Evolutionary conservation across 2,329 filamentous ascomycete species (phyloP), one percentile per base, ranked within the genome.

Genomic region (Lojkania enalia): DNA sequence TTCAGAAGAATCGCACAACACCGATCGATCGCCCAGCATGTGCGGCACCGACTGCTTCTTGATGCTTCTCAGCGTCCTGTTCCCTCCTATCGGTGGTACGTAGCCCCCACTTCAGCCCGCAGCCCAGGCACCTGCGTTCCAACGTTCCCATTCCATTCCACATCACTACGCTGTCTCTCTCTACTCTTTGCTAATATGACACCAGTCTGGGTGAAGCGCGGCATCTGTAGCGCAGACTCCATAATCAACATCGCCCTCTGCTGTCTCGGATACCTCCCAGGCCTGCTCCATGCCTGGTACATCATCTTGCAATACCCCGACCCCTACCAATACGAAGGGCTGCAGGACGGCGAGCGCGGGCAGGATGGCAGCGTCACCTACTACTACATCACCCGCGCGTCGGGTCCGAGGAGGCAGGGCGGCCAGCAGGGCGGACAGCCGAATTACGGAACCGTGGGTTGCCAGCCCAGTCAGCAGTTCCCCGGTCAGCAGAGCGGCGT

Each of bases 271-370:
- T 67, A 72, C 61, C 72, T 97, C 48, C 92, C 92, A 15, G 92
- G 92, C 49, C 86, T 97, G 38, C 76, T 99, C 2, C 94, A 99
- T 75, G 83, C 91, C 52, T 97, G 94, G 92, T 99, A 97, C 79
- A 95, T 97, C 72, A 96, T 99, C 72, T 82, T 88, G 62, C 87
- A 88, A 66, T 88, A 86, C 70, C 94, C 94, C 46, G 92, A 96
- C 49, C 71, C 74, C 57, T 73, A 80, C 30, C 70, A 77, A 44
- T 90, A 94, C 72, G 82, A 88, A 57, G 73, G 77, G 39, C 69
- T 80, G 4, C 67, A 71, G 27, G 81, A 84, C 41, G 79, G 73
- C 43, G 78, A 79, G 51, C 73, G 75, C 57, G 72, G 71, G 39
- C 71, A 20, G 19, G 49, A 70, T 66, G 76, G 79, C 56, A 79